Base-by-base conservation (phyloP, 2,329 filamentous ascomycete species). In the Fusarium pininemorale region DNA sequence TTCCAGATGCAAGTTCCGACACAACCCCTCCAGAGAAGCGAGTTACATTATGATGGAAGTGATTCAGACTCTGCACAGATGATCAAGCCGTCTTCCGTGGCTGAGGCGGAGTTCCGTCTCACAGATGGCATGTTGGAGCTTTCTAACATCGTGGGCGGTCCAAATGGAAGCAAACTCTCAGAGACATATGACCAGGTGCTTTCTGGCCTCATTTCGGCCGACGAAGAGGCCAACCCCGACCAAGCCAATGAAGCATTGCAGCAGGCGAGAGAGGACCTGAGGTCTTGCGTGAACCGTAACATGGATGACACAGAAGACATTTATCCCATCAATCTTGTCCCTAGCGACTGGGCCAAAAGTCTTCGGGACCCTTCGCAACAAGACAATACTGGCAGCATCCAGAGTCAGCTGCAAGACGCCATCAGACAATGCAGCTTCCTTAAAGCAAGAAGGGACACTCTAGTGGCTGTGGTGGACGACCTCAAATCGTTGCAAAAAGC, bases 11-110 rank as follows among this genome's bases (percentile, higher is more conserved):
- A 54, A 1, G 24, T 54, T 12, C 51, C 51, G 8, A 15, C 50
- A 9, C 50, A 16, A 3, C 24, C 3, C 2, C 7, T 26, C 3
- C 4, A 54, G 2, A 38, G 13, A 26, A 22, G 18, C 5, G 14
- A 2, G 2, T 22, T 54, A 2, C 13, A 26, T 5, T 54, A 54
- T 10, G 14, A 28, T 26, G 50, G 18, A 15, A 38, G 32, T 1
- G 24, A 54, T 38, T 54, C 50, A 0, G 24, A 16, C 24, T 38
- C 1, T 2, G 11, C 35, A 22, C 51, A 16, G 24, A n/a, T 22
- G 10, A 28, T 1, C 2, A 38, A 54, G 14, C 51, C 24, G 0
- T 12, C 18, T 0, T 13, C 51, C 10, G 51, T 54, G 1, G 5
- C 18, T 13, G 35, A 38, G 4, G 24, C 51, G 2, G 51, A 54